Base-by-base conservation (phyloP, 768 basidiomycete genomes). In the Serpula lacrymans region DNA sequence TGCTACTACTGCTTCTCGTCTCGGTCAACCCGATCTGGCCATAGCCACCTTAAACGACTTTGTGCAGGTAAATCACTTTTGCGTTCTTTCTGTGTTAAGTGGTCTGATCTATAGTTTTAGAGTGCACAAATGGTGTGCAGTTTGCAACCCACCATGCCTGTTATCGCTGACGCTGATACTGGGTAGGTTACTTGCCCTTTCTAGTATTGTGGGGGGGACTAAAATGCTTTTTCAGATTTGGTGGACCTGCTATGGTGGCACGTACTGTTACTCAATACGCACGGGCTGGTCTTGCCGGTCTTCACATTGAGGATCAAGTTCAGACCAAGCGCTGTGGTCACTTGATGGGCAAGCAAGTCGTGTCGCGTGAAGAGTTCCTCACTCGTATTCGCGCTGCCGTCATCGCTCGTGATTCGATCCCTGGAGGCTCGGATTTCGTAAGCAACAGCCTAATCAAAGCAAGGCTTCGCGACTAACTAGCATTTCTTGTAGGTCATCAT, bases 221-320 rank as follows among this genome's bases (percentile, higher is more conserved):
- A 12, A 25, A 16, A 12, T 28, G n/a, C n/a, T 17, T 27, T 30
- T 0, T 14, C 28, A 72, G 71, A 14, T 87, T 87, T 47, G 85
- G 85, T 48, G 85, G 85, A 13, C 79, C 84, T 2, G 75, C 77
- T 8, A 88, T 80, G 71, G 77, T 88, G 21, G 82, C 82, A 9
- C 82, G 84, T 27, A 88, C 85, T 3, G 80, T 88, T 8, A 72
- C 65, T n/a, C 76, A 84, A 57, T 88, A 87, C 45, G 74, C 65
- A 4, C 72, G 73, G 33, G 76, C 82, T 11, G 85, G 86, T 21
- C 77, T 87, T 16, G 86, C 85, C 13, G 86, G 68, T 3, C 69
- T 85, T 52, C 85, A 88, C 57, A 87, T 88, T 27, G 85, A 88
- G 59, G 85, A 87, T 52, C 85, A 88, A 62, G 83, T 87, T 1